Conservation (phyloP, 169 alveolate genomes). For the Cyclospora cayetanensis region DNA sequence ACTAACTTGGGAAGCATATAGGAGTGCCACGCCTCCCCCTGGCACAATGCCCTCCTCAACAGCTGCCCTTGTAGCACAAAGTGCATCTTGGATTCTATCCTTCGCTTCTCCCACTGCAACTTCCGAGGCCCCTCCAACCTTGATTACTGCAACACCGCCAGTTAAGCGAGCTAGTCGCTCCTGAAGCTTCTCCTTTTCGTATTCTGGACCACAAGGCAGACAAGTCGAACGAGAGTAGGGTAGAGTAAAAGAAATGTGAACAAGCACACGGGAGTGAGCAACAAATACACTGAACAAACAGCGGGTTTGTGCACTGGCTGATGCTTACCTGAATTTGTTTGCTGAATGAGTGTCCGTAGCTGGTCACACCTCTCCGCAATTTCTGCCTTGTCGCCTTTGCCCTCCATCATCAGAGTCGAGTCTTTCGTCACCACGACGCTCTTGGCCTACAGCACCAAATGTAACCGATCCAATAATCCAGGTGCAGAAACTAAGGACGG, state of each 20-base stretch:
- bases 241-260: neutral
- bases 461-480: too few species aligned
- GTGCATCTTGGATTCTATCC: slow-evolving; percentile 98
- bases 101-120: slow-evolving; percentile 96
- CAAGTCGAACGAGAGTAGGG: too few species aligned
- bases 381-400: slow-evolving; percentile 93
- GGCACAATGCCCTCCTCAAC: slow-evolving; percentile 99
- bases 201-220: slow-evolving; percentile 72
- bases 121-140: slow-evolving; percentile 74
- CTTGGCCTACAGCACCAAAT: slow-evolving; percentile 92
- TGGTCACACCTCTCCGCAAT: slow-evolving; percentile 93
- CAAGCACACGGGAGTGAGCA: neutral
- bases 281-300: neutral
- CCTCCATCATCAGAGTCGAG: slow-evolving; percentile 97
- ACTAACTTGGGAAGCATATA: slow-evolving; percentile 72
- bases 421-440: slow-evolving; percentile 97
- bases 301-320: slow-evolving; percentile 44
- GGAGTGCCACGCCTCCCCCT: slow-evolving; percentile 95
- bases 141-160: slow-evolving; percentile 99
- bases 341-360: slow-evolving; percentile 91
- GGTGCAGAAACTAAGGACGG: too few species aligned
- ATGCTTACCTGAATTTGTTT: slow-evolving; percentile 90
- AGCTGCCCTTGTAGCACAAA: slow-evolving; percentile 99
- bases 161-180: slow-evolving; percentile 98
- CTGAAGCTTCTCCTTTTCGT: slow-evolving; percentile 92